Evolutionary conservation across 2,329 filamentous ascomycete species (phyloP), one percentile per base, ranked within the genome.

Genomic region (Teratosphaeria viscida): DNA sequence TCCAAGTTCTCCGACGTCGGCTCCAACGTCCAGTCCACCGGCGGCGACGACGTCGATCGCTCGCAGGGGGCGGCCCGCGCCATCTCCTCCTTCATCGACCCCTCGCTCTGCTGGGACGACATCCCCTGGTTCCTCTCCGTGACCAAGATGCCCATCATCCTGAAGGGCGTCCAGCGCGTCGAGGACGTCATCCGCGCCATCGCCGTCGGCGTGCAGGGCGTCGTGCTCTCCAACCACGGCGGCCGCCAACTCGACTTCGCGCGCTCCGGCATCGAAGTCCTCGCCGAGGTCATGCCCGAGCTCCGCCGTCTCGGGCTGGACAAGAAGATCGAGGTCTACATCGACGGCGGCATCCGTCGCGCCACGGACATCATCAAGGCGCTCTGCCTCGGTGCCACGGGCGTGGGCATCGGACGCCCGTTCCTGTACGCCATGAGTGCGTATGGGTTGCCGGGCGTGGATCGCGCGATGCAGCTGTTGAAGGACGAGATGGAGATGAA

Each of bases 401-500:
- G 91, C 43, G 92, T 97, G 1, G 94, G 94, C 49, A 96, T 99
- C 67, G 94, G 94, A 3, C 81, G 94, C 4, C 94, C 94, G 12
- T 97, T 99, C 79, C 76, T 99, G 61, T 99, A 92, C 72, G 92
- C 94, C 69, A 97, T 99, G 92, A 89, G 87, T 63, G 85, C 90
- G 10, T 97, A 97, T 70, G 94, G 94, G 1, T 77, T 90, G 61
- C 81, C 86, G 2, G 94, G 94, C 64, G 92, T 97, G 23, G 89
- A 95, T 70, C 83, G 90, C 37, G 94, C 94, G 35, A 96, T 97
- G 88, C 88, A 91, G 63, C 60, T 74, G 60, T 60, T 73, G 56
- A 73, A 71, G 77, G 94, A 97, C 70, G 94, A 99, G 81, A 89
- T 99, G 84, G 91, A 95, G 78, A 97, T 97, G 92, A 94, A 92